These are phyloP conservation scores for Dichotomocladium elegans DNA, from an alignment of 371 early-diverging fungal genomes.

Conservation along the genomic window DNA sequence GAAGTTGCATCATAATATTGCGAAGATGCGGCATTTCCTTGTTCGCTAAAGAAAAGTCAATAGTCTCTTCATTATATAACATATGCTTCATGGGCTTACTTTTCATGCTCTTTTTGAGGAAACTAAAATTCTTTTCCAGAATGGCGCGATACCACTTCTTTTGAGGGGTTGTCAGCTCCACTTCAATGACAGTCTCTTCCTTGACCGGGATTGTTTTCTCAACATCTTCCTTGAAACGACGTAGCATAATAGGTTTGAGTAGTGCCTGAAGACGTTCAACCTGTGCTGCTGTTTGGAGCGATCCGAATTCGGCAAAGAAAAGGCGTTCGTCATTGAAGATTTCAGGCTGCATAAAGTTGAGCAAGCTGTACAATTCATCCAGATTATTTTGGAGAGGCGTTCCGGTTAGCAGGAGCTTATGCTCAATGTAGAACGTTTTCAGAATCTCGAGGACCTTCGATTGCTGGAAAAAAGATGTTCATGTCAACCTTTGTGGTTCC, in stretches of 20 bases:
- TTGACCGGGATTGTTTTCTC: conserved; percentile 83
- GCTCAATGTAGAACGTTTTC: conserved; percentile 40
- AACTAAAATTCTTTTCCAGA: conserved; percentile 85
- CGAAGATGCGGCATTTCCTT: conserved; percentile 62
- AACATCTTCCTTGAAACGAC: conserved; percentile 84
- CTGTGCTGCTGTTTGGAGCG: conserved; percentile 72
- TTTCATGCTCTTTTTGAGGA: conserved; percentile 67
- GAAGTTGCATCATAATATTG: conserved; percentile 73
- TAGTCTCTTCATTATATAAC: no score
- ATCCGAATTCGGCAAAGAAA: conserved; percentile 78
- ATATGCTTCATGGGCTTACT: no score
- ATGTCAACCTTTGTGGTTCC: no score
- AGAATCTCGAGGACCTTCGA: conserved; percentile 48
- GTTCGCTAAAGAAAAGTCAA: no score
- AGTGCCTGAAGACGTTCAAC: conserved; percentile 67
- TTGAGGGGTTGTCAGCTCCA: conserved; percentile 77
- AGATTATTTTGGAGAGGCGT: conserved; percentile 93
- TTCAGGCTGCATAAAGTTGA: conserved; percentile 89
- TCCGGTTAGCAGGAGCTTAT: conserved; percentile 44
- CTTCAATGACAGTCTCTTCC: conserved; percentile 91
- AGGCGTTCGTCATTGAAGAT: conserved; percentile 57
- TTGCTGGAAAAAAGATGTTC: conserved; percentile 18
- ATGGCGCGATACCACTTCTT: conserved; percentile 90
- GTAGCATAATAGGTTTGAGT: conserved; percentile 72
- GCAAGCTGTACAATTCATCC: conserved; percentile 88